Evolutionary conservation across 768 basidiomycete species (phyloP).

Genomic region (Trametes sanguinea): DNA sequence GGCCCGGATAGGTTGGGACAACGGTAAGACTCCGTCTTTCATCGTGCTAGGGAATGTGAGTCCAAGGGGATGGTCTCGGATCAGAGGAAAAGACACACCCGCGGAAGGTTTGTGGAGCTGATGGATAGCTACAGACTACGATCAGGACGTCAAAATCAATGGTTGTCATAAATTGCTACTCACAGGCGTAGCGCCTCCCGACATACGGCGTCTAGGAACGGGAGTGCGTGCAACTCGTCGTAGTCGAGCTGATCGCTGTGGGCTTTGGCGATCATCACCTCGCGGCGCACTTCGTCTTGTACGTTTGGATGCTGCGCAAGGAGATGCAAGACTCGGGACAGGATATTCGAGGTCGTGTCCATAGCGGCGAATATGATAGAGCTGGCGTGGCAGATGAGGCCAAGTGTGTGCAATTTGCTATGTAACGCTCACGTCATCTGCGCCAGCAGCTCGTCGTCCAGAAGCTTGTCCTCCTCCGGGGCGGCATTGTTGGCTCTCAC

Average conservation of each 20-base stretch:
- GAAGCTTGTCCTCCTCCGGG: slow-evolving; percentile 25
- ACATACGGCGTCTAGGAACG: slow-evolving; percentile 67
- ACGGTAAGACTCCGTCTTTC: slow-evolving; percentile 59
- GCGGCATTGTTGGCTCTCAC: slow-evolving; percentile 44
- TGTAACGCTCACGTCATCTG: slow-evolving; percentile 36
- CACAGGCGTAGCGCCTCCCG: slow-evolving; percentile 57
- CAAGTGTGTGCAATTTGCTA: background rate
- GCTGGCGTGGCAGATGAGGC: slow-evolving; percentile 3
- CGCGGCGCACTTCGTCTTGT: slow-evolving; percentile 29
- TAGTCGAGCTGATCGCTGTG: slow-evolving; percentile 13
- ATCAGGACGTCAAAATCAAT: background rate
- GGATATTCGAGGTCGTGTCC: slow-evolving; percentile 30
- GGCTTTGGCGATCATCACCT: slow-evolving; percentile 22
- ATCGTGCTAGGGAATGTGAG: slow-evolving; percentile 33
- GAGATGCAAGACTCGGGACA: slow-evolving; percentile 27
- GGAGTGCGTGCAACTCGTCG: slow-evolving; percentile 37
- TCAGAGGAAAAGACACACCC: slow-evolving; percentile 12
- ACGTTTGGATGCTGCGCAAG: slow-evolving; percentile 27
- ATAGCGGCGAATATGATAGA: slow-evolving; percentile 31
- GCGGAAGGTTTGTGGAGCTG: slow-evolving; percentile 41
- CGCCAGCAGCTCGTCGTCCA: slow-evolving; percentile 41
- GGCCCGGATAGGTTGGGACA: slow-evolving; percentile 51
- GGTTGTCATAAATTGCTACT: background rate
- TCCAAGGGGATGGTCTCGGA: background rate
- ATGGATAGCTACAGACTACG: slow-evolving; percentile 39